Percentiles rank a stretch among this genome's conserved stretches.
phyloP scores from a whole-genome alignment of 2,329 filamentous ascomycete species.

The Fonsecaea multimorphosa region DNA sequence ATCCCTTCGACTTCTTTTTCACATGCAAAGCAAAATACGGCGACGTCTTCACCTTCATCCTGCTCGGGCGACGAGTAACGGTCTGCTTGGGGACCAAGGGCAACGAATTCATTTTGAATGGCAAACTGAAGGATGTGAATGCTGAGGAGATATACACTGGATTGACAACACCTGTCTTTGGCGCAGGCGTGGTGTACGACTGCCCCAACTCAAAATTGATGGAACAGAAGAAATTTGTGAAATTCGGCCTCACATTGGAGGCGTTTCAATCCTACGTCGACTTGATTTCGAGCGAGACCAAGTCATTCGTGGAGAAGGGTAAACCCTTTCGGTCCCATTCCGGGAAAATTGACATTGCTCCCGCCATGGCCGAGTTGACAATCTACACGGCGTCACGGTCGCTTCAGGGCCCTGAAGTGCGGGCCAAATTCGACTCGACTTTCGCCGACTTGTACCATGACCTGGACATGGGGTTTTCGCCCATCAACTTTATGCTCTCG shows the following conservation, averaged over 20 bases:
- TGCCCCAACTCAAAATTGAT: conserved; percentile 91
- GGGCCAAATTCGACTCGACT: conserved; percentile 71
- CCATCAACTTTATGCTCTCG: conserved; percentile 82
- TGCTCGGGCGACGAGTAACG: conserved; percentile 86
- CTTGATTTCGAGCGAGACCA: conserved; percentile 75
- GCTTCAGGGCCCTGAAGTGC: conserved; percentile 77
- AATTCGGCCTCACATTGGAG: conserved; percentile 66
- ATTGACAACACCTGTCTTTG: conserved; percentile 74
- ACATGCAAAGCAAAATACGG: conserved; percentile 78
- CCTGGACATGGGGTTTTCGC: conserved; percentile 77
- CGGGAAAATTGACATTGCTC: conserved; percentile 68
- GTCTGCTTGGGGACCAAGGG: conserved; percentile 81
- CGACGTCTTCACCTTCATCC: conserved; percentile 87
- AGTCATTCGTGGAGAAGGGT: conserved; percentile 62
- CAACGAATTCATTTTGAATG: conserved; percentile 93
- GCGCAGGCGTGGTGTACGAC: conserved; percentile 74
- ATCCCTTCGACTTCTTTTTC: conserved; percentile 82
- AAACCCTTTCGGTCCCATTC: conserved; percentile 62
- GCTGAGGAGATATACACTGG: conserved; percentile 89
- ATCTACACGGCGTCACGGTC: conserved; percentile 80
- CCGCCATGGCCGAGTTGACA: conserved; percentile 75
- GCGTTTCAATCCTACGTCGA: conserved; percentile 74
- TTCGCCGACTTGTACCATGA: conserved; percentile 81
- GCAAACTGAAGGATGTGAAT: conserved; percentile 86
- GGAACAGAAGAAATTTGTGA: conserved; percentile 89